Evolutionary conservation across 306 rosid genomes (phyloP), one percentile per base, ranked within the genome.

Genomic region (Corylus avellana): DNA sequence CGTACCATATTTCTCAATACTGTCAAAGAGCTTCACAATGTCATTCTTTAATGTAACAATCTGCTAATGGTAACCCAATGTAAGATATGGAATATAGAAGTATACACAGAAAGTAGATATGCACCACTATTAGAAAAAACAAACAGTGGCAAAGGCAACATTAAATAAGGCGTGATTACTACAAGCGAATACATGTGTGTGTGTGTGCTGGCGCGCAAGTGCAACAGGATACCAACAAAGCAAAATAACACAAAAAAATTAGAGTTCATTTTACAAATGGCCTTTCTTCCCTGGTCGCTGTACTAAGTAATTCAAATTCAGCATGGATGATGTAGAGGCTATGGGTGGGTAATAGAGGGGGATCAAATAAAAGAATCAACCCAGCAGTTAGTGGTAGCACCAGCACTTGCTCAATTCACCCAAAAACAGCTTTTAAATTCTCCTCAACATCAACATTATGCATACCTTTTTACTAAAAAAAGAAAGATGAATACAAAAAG

Each of bases 1-100:
- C 92, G n/a, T 89, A 96, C 99, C 98, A 89, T 96, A 93, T 85
- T 90, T 93, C 89, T 93, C 96, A 79, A 93, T 82, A 81, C 92
- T 90, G 89, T 93, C 99, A 77, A 96, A 96, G 82, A 96, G 99
- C 88, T 96, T 96, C 85, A 86, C 69, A 78, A 93, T 82, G 79
- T 93, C 99, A 78, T 79, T 93, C 81, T 92, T 93, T 77, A 96
- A 87, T 51, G 78, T 87, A 62, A 82, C 89, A 80, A 92, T 86
- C 99, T 96, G 97, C 82, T 57, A 86, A 79, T 51, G 70, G 51
- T 68, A 77, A 76, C 67, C 73, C 68, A 71, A 44, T 27, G 75
- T 85, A 66, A 88, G 84, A 79, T 77, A 75, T 55, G 39, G 29
- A 54, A 42, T 18, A 77, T 50, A 58, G 44, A 77, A 81, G 42